Percentiles rank a stretch among this genome's conserved stretches.
Conservation (phyloP, 1,284 basidiomycete genomes). For the Ganoderma multipileum region DNA sequence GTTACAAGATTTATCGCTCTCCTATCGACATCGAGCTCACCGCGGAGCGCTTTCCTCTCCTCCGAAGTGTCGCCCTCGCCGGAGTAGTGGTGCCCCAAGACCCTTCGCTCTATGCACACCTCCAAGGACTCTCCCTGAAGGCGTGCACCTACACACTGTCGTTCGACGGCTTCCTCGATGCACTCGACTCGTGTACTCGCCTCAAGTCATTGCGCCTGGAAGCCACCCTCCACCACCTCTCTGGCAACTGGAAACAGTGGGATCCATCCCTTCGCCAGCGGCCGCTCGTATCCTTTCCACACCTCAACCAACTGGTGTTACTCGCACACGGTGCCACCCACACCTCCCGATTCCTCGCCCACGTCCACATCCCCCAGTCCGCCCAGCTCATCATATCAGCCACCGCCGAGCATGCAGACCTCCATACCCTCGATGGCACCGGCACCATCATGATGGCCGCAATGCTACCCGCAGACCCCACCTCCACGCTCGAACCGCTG, state of each 20-base stretch:
- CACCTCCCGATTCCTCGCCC: neutral
- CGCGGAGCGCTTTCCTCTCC: neutral
- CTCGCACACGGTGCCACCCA: neutral
- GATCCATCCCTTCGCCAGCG: neutral
- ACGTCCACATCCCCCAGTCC: neutral
- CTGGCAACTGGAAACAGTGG: neutral
- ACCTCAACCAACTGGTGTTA: neutral
- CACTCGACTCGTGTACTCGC: neutral
- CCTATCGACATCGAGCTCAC: neutral
- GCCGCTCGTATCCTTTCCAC: neutral
- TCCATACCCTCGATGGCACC: no score
- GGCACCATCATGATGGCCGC: no score
- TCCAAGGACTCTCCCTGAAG: neutral
- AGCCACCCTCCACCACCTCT: neutral
- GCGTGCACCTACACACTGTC: neutral
- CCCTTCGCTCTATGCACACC: neutral
- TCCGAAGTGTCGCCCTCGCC: neutral
- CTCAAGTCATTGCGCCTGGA: neutral
- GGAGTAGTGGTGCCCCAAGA: neutral
- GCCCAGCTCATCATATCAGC: neutral
- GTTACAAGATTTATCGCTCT: no score
- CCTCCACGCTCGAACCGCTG: neutral
- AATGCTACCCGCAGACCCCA: neutral
- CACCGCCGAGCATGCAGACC: neutral
- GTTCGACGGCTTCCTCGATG: neutral